phyloP scores from a whole-genome alignment of 2,329 filamentous ascomycete species.

The Trichoderma sp. region DNA sequence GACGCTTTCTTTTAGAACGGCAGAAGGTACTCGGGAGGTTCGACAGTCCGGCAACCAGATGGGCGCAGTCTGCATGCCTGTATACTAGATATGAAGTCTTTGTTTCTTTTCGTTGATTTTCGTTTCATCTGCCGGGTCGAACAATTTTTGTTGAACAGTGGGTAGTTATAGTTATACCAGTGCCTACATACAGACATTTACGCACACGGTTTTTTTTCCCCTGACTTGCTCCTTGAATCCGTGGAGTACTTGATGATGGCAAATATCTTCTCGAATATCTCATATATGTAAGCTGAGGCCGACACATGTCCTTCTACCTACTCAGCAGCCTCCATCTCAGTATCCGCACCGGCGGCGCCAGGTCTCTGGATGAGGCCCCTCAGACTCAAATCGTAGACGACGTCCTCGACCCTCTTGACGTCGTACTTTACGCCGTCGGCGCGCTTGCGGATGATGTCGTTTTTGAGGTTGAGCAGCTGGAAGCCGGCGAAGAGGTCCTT shows the following conservation, averaged over 20 bases:
- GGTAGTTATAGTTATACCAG: no score
- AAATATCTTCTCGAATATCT: no score
- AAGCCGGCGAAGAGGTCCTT: slow-evolving; percentile 96
- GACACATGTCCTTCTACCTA: not conserved
- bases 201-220: no score
- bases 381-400: slow-evolving; percentile 92
- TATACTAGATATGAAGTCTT: slow-evolving; percentile 26
- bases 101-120: no score
- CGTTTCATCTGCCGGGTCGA: no score
- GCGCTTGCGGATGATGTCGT: slow-evolving; percentile 83
- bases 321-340: slow-evolving; percentile 43
- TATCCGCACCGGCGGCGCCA: slow-evolving; percentile 36
- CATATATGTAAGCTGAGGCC: no score
- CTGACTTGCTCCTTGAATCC: no score
- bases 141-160: no score
- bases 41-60: slow-evolving; percentile 1
- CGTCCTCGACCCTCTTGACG: slow-evolving; percentile 97
- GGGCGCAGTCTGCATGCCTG: slow-evolving; percentile 17
- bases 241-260: no score
- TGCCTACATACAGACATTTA: no score
- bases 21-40: not conserved
- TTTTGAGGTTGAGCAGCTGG: slow-evolving; percentile 96
- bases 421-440: slow-evolving; percentile 96
- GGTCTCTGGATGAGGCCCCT: slow-evolving; percentile 72
- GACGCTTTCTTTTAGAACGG: slow-evolving; percentile 18